These are phyloP conservation scores for Xylariaceae sp. DNA, from an alignment of 2,329 filamentous ascomycete species.

Conservation along the genomic window DNA sequence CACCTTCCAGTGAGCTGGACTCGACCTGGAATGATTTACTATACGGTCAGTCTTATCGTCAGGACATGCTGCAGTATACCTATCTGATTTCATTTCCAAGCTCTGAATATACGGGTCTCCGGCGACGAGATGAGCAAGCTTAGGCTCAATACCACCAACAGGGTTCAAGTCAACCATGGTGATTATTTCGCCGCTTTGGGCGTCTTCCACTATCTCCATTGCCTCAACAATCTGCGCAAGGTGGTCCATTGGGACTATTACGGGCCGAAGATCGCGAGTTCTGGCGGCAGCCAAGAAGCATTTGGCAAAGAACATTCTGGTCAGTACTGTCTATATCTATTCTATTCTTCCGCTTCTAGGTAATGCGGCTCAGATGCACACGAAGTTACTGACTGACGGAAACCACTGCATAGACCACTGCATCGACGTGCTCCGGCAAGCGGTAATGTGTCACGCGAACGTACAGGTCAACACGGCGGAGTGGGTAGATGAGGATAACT, in stretches of 20 bases:
- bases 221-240: conserved; percentile 13
- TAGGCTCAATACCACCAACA: conserved; percentile 13
- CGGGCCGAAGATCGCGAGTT: neutral
- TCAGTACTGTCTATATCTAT: neutral
- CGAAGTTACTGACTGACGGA: too few species aligned
- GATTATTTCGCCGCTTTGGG: conserved; percentile 12
- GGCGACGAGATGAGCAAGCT: conserved; percentile 1
- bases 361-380: too few species aligned
- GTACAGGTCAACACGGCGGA: conserved; percentile 2
- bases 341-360: too few species aligned
- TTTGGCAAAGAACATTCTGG: conserved; percentile 8
- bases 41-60: conserved; percentile 11
- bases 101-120: conserved; percentile 14
- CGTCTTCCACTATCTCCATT: conserved; percentile 19
- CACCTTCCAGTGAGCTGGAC: conserved; percentile 21
- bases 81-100: conserved; percentile 1
- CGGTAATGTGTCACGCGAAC: conserved; percentile 21
- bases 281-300: neutral
- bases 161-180: conserved; percentile 15
- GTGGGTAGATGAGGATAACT: conserved; percentile 20
- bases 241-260: conserved; percentile 18
- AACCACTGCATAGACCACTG: conserved; percentile 14
- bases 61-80: too few species aligned
- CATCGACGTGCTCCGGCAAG: conserved; percentile 15
- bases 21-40: conserved; percentile 18